Evolutionary conservation across 2,329 filamentous ascomycete species (phyloP), one percentile per base, ranked within the genome.

Genomic region (Chaetomium olivaceum): DNA sequence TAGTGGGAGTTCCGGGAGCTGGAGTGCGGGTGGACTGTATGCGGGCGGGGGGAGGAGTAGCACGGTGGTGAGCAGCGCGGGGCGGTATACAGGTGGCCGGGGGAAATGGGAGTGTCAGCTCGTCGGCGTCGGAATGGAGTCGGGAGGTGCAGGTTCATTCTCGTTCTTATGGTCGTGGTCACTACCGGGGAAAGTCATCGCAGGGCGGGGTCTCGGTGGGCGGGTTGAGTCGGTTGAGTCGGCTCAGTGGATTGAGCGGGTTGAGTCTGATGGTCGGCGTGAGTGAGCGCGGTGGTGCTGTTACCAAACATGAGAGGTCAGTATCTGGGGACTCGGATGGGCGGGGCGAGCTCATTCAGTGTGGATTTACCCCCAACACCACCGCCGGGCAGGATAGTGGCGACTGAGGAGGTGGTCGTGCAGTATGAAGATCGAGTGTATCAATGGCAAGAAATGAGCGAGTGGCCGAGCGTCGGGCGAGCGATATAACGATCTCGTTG

Each of bases 341-440:
- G 25, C 27, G 23, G 61, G 52, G 43, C n/a, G 25, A 33, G 23
- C 58, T 55, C 4, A 29, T 7, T n/a, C 16, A 57, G 14, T 57
- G 60, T 31, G 50, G 61, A 50, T 4, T 43, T 51, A 29, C 36
- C 36, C 16, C 55, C 55, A 0, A 39, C 50, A 23, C 61, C 58
- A 46, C 70, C 70, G 25, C 69, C 68, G 5, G 68, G 70, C 2
- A 71, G 62, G 63, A 72, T 71, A 33, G 43, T 72, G 14, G 60
- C 68, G 61, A 70, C 65, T 1, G 70, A 71, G 29, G 69, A 71
- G 62, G 69, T 72, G 16, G 59, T 66, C 2, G 67, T 72, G 7
- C 67, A 72, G 67, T 71, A 69, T 51, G 68, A 72, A 57, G 27
- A 57, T 14, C 64, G 61, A n/a, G 54, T 8, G 23, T 50, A 16